Evolutionary conservation across 176 grass and related monocot species (phyloP).

Genomic region (Zoysia pacifica): DNA sequence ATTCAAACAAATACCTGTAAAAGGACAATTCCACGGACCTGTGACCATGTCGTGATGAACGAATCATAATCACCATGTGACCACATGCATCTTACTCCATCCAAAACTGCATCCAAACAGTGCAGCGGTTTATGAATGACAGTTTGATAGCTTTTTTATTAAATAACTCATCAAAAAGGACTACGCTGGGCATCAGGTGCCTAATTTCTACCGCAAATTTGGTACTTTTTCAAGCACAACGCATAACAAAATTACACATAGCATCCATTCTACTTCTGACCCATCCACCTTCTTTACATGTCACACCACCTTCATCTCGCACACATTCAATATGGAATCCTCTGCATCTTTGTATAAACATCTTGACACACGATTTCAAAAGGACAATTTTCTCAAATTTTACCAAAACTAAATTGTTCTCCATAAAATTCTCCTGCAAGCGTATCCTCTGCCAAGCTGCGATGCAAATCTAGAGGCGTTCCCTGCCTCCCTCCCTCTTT

Average conservation of each 20-base stretch:
- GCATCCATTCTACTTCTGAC: not conserved
- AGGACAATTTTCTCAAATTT: not conserved
- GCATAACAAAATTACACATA: not conserved
- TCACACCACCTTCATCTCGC: too few relatives aligned
- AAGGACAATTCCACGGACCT: not conserved
- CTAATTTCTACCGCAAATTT: not conserved
- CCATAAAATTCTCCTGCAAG: not conserved
- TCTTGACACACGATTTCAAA: not conserved
- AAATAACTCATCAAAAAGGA: not conserved
- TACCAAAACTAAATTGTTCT: not conserved
- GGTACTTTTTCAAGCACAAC: not conserved
- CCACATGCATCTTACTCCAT: not conserved
- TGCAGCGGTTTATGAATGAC: not conserved
- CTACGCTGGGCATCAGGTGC: not conserved
- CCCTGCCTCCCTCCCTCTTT: not conserved
- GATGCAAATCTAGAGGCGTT: conserved; percentile 9
- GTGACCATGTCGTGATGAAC: not conserved
- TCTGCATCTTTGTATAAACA: too few relatives aligned
- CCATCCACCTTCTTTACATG: not conserved
- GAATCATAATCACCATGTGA: too few relatives aligned
- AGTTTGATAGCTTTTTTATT: not conserved
- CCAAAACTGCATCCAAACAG: not conserved
- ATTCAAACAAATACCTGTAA: too few relatives aligned
- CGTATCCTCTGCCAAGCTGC: not conserved
- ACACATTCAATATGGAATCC: too few relatives aligned